Evolutionary conservation across 257 asterid genomes (phyloP).

Genomic region (Ilex asprella): DNA sequence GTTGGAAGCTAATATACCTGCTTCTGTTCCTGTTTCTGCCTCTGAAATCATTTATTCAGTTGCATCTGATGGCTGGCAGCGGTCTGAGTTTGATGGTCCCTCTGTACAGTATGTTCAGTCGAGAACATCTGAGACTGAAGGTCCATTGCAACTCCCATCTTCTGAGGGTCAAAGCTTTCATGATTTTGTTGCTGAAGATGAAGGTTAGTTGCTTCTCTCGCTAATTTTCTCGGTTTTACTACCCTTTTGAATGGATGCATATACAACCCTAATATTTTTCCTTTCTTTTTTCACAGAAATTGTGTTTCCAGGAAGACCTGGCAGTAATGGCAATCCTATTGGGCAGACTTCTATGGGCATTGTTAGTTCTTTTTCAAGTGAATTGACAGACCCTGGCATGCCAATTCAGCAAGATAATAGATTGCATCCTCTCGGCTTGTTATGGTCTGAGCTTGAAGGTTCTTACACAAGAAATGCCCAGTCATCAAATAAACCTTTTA

Average conservation of each 20-base stretch:
- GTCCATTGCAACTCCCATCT: conserved; percentile 36
- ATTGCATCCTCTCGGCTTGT: conserved; percentile 68
- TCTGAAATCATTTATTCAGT: conserved; percentile 25
- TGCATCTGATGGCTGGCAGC: conserved; percentile 45
- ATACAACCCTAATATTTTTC: neutral
- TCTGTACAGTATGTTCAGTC: conserved; percentile 35
- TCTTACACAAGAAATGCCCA: conserved; percentile 50
- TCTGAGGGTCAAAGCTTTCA: conserved; percentile 41
- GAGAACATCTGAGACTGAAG: conserved; percentile 40
- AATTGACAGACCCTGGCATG: conserved; percentile 32
- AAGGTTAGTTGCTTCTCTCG: conserved; percentile 44
- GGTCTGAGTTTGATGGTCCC: conserved; percentile 49
- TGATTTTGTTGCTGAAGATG: conserved; percentile 54
- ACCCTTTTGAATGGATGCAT: neutral
- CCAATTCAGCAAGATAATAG: conserved; percentile 39
- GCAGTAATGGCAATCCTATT: conserved; percentile 51
- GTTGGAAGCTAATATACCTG: conserved; percentile 29
- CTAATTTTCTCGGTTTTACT: conserved; percentile 4
- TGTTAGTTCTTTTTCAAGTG: conserved; percentile 37
- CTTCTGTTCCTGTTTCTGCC: conserved; percentile 38
- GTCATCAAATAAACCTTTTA: conserved; percentile 22
- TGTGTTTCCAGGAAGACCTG: conserved; percentile 83
- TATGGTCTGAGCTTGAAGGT: conserved; percentile 94
- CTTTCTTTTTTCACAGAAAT: conserved; percentile 42
- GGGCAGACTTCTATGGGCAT: conserved; percentile 36